Base-by-base conservation (phyloP, 2,329 filamentous ascomycete genomes). In the Cladosporium colombiae region DNA sequence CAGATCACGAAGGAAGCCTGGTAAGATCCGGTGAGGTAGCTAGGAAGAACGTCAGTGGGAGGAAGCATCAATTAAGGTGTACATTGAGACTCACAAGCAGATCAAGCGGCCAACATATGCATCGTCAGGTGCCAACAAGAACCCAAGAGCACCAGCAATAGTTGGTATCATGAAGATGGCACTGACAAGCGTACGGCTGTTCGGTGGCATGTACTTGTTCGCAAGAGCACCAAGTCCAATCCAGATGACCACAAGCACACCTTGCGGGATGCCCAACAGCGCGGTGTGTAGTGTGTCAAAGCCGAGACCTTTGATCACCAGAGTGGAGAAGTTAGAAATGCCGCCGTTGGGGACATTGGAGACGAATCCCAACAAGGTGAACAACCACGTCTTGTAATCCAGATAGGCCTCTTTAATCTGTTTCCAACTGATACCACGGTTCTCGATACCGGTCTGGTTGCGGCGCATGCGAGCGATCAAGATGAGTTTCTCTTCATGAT, bases 251-350 rank as follows among this genome's bases (percentile, higher is more conserved):
- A 82, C 84, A n/a, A 91, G 79, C 1, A 91, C 81, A 2, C 86
- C 86, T 57, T 87, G 87, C 0, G 85, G 85, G 64, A 87, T 86
- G 68, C 87, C 86, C 74, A 88, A 85, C 0, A 87, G 77, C 16
- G 87, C 86, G 0, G 86, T 85, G 2, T 81, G 78, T 65, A 88
- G 85, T 11, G 80, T 78, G 58, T 81, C 78, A 68, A 85, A 88
- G 2, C 86, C 86, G 53, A 88, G 88, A 0, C 82, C 81, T 33
- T 84, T 77, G 55, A 88, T 81, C 65, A 88, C 86, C 11, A 88
- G 75, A 4, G 83, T 83, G 0, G 85, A 86, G 61, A 88, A 88
- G 0, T 85, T 86, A 0, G 82, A 80, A 40, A 88, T 86, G 3
- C 85, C 85, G 0, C 86, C 85, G 62, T 82, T 86, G 0, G 85